Conservation (phyloP, 345 rosid genomes). For the Eutrema japonicum region DNA sequence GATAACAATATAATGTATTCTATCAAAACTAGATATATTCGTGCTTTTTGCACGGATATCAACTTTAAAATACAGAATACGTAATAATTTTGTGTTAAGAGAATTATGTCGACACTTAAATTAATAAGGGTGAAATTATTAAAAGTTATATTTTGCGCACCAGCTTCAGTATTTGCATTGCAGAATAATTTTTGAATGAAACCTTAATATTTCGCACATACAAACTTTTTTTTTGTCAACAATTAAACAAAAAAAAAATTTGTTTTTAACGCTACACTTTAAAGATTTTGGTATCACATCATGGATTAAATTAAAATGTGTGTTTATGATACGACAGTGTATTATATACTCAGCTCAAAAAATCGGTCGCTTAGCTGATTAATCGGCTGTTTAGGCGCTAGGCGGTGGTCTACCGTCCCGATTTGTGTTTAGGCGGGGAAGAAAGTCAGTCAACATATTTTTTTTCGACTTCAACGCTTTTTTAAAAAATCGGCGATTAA, state of each 20-base stretch:
- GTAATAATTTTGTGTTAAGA: too few species aligned
- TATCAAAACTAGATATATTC: too few species aligned
- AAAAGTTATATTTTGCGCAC: background rate
- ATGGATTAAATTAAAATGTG: slow-evolving; percentile 3
- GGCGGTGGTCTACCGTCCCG: too few species aligned
- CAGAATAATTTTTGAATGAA: background rate
- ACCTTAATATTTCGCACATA: background rate
- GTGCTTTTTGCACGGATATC: too few species aligned
- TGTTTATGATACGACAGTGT: slow-evolving; percentile 16
- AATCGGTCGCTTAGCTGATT: too few species aligned
- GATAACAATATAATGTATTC: background rate
- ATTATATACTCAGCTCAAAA: too few species aligned
- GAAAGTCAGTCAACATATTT: too few species aligned
- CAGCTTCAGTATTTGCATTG: background rate
- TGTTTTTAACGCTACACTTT: background rate
- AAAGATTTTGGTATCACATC: slow-evolving; percentile 29
- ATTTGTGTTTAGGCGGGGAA: too few species aligned
- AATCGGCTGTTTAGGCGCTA: too few species aligned
- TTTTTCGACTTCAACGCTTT: too few species aligned
- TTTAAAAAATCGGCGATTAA: too few species aligned
- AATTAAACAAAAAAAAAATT: background rate
- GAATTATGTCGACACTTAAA: background rate
- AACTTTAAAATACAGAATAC: background rate
- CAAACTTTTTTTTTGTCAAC: background rate
- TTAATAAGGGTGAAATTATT: background rate